These are phyloP conservation scores for Tillandsia leiboldiana DNA, from an alignment of 176 grass and related monocot genomes.

Conservation along the genomic window DNA sequence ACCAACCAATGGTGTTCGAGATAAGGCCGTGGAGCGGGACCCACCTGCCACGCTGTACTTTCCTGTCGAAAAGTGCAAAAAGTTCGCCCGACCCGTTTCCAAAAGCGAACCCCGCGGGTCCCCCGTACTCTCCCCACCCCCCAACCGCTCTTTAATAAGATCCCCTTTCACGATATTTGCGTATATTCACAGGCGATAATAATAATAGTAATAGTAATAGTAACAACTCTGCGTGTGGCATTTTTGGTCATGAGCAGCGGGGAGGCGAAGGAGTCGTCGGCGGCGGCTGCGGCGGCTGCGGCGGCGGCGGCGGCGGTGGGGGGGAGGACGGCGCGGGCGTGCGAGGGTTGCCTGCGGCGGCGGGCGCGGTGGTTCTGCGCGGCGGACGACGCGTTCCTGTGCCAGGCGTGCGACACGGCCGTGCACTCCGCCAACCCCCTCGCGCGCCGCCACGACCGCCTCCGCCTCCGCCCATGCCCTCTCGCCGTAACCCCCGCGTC, in stretches of 20 bases:
- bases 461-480: conserved; percentile 34
- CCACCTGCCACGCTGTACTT: neutral
- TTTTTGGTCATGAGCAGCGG: conserved; percentile 8
- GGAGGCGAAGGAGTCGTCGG: conserved; percentile 17
- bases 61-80: conserved; percentile 23
- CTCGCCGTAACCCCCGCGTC: neutral
- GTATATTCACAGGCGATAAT: too few relatives aligned
- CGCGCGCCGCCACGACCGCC: conserved; percentile 60
- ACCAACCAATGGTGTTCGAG: conserved; percentile 30
- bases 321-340: conserved; percentile 63
- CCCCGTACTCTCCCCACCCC: neutral
- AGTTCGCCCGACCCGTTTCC: neutral
- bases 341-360: conserved; percentile 59
- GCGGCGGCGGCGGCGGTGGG: conserved; percentile 29
- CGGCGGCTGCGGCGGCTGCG: conserved; percentile 23
- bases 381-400: conserved; percentile 83
- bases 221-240: too few relatives aligned
- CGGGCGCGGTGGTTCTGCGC: conserved; percentile 93
- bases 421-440: conserved; percentile 88
- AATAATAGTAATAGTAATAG: too few relatives aligned
- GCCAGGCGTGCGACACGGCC: conserved; percentile 71
- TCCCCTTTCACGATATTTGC: neutral
- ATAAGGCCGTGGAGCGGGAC: conserved; percentile 39
- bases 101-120: conserved; percentile 10
- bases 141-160: neutral